Base-by-base conservation (phyloP, 208 protist species). In the Acanthamoeba castellanii region DNA sequence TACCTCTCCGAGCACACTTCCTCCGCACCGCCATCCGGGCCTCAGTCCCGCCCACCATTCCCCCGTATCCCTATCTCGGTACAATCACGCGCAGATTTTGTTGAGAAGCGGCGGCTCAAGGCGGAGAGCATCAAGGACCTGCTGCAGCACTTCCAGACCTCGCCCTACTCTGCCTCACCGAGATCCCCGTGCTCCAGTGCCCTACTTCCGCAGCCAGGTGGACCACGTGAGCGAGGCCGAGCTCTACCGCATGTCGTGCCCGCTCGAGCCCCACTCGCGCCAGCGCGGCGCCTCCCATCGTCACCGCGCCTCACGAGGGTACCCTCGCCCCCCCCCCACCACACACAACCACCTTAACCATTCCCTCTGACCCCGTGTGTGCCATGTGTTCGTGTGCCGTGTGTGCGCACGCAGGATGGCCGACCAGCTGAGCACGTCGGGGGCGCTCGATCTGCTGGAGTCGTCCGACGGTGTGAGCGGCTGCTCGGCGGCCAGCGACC, bases 21-120 rank as follows among this genome's bases (percentile, higher is more conserved):
- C 57, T 91, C 20, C 84, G 84, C 5, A 70, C 27, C 9, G 59
- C 50, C 16, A 91, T 91, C 57, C 66, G 32, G 59, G 8, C n/a
- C 16, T 42, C 91, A 0, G 84, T 94, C 55, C 96, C 95, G 90
- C 96, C 95, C 32, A 92, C 76, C 72, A 95, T 97, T n/a, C n/a
- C n/a, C n/a, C n/a, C n/a, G n/a, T n/a, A n/a, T 52, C 96, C 96
- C 34, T 97, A 96, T 61, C 42, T 97, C 27, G 97, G 97, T 70
- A 78, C 32, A 7, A 3, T 25, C 47, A 45, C 84, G 8, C 84
- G 32, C 47, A 25, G n/a, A n/a, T n/a, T n/a, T n/a, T 82, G 78
- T 96, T 45, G 66, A 59, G 32, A 96, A 96, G 74, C 78, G 95
- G 9, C 87, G 87, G 9, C 84, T 94, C n/a, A 50, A 74, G 37